Percentiles rank a stretch among this genome's conserved stretches.
phyloP scores from a whole-genome alignment of 495 filamentous ascomycete genomes.

The Xylaria venustula region DNA sequence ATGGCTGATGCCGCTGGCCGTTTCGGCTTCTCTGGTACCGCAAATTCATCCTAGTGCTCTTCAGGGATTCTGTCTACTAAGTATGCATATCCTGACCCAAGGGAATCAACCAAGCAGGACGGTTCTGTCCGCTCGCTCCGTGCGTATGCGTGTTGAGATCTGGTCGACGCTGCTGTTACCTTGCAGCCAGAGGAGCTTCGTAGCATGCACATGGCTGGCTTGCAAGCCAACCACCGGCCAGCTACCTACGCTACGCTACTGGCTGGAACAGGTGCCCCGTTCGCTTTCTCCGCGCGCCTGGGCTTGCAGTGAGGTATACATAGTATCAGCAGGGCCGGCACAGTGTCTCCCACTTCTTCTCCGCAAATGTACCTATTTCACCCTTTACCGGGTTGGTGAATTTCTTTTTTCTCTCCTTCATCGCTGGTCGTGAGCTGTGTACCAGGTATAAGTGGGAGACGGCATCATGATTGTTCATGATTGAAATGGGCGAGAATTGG shows the following conservation, averaged over 20 bases:
- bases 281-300: background rate
- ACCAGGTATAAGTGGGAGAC: slow-evolving; percentile 1
- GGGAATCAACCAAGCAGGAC: slow-evolving; percentile 6
- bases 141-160: background rate
- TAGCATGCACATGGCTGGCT: slow-evolving; percentile 7
- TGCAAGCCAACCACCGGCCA: slow-evolving; percentile 1
- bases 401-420: slow-evolving; percentile 1
- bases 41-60: background rate
- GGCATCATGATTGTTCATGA: background rate
- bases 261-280: background rate
- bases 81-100: slow-evolving; percentile 8
- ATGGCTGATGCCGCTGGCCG: slow-evolving; percentile 11
- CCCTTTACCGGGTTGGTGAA: background rate
- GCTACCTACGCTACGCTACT: background rate
- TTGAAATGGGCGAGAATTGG: slow-evolving; percentile 11
- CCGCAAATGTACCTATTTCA: background rate
- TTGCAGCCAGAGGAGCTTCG: slow-evolving; percentile 7
- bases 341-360: slow-evolving; percentile 4
- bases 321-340: slow-evolving; percentile 4
- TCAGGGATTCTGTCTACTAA: too few relatives aligned
- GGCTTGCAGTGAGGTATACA: background rate
- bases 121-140: background rate
- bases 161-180: slow-evolving; percentile 8
- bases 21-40: background rate
- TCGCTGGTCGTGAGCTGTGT: background rate